Base-by-base conservation (phyloP, 176 grass and related monocot species). In the Metroxylon sagu region DNA sequence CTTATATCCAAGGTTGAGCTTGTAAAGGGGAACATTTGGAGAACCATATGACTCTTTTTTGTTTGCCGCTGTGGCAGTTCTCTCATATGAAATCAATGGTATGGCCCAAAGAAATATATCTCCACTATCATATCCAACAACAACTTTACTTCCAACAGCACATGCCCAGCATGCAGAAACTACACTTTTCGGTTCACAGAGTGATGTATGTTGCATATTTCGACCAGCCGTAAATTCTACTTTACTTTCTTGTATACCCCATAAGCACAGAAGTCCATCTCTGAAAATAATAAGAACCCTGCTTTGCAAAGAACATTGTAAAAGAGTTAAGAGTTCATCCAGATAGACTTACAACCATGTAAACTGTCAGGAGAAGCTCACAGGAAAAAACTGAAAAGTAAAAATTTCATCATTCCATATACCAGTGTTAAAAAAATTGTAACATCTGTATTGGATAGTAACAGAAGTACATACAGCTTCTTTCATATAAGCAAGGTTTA, bases 1-100 rank as follows among this genome's bases (percentile, higher is more conserved):
- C 62, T 98, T 98, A 67, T 78, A 92, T 63, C 87, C 93, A 64
- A 92, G 87, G 72, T 98, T 88, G 66, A 98, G 81, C 73, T 78
- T 98, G 75, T 80, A 78, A 83, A 98, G 50, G 62, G 93, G 87
- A 72, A 85, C 48, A 77, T 75, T 91, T 48, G 73, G 87, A 69
- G 28, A 50, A 53, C 39, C 55, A 71, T 53, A n/a, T n/a, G n/a
- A 25, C 28, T 72, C 70, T 5, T 54, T 35, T 52, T 72, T 74
- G 26, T 54, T 68, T 29, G 16, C 74, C 29, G 39, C 43, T 31
- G 72, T 65, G 19, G 62, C 72, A 76, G 58, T 80, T 26, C 77
- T 80, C 29, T 62, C 57, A 67, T 54, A 75, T 55, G 30, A 82
- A 79, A 79, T 52, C 52, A 78, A 69, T 70, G 76, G 81, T 74